Base-by-base conservation (phyloP, 495 filamentous ascomycete species). In the Emericellopsis terricola region DNA sequence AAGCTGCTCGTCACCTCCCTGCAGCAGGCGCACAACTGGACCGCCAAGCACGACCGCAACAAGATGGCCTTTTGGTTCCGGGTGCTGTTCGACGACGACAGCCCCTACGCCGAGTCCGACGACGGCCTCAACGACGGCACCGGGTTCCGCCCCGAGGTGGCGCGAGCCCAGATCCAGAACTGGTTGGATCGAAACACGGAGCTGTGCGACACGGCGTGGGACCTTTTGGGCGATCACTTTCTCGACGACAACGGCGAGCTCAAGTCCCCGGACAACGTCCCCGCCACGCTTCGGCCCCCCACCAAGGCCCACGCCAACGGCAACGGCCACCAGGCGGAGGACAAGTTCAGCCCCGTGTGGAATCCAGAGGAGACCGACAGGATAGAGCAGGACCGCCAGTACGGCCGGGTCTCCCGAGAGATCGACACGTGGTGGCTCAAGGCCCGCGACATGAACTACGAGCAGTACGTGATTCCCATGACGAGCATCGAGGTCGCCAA, bases 21-120 rank as follows among this genome's bases (percentile, higher is more conserved):
- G 9, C 86, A 94, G 52, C 83, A 87, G 47, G 69, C 86, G 18
- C 84, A 93, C 48, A 94, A 94, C 45, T 78, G 87, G 53, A 79
- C 85, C 18, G 81, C 83, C 56, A 78, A 82, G 42, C 92, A 94
- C 37, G 85, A 94, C 52, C 68, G 80, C 19, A 78, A 81, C 34
- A 93, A 94, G 57, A 78, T 92, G 62, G 65, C 81, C 2, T 76
- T 94, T 18, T 94, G 85, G 85, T 62, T 83, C 27, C 78, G 82
- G 24, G 59, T 68, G 46, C 62, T 94, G 1, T 87, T 86, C 46
- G 78, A 81, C 19, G 71, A 76, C 47, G 49, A 73, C 13, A 24
- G 30, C 17, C 23, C 21, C 14, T 14, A 51, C 5, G 41, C 44
- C 7, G 33, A 33, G 7, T 31, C 50, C 7, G 68, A 57, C 28